Conservation (phyloP, 2,329 filamentous ascomycete genomes). For the Fusarium hostae region DNA sequence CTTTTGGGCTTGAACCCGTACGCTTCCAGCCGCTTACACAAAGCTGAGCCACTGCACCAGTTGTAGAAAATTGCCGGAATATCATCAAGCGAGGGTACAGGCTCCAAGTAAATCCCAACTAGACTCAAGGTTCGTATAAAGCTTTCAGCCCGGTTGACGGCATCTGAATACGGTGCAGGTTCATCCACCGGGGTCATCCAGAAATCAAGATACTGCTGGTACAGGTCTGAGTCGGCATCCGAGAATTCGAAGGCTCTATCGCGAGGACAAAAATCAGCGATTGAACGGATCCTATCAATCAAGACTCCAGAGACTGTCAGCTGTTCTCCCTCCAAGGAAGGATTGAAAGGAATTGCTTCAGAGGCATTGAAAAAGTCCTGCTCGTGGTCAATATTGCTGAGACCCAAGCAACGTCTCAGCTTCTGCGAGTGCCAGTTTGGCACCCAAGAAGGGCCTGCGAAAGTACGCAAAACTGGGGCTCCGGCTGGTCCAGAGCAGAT, state of each 20-base stretch:
- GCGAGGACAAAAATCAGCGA: neutral
- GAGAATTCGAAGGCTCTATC: neutral
- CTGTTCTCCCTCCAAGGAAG: neutral
- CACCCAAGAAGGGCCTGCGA: neutral
- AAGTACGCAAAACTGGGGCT: fast-evolving
- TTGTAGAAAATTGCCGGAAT: neutral
- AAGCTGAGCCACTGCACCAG: neutral
- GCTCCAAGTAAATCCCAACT: neutral
- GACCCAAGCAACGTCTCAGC: neutral
- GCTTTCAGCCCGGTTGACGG: neutral
- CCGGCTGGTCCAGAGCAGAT: neutral
- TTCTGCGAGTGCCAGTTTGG: neutral
- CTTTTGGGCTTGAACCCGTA: neutral
- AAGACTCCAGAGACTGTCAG: neutral
- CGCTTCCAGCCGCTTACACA: neutral
- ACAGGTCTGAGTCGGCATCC: neutral
- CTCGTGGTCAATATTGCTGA: neutral
- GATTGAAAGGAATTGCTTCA: neutral
- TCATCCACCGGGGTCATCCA: neutral
- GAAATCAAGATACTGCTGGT: neutral
- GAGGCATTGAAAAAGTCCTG: neutral
- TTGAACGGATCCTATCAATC: neutral
- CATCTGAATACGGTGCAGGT: neutral
- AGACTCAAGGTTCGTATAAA: neutral
- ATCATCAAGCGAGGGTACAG: neutral